Evolutionary conservation across 108 stramenopile species (phyloP), one percentile per base, ranked within the genome.

Genomic region (Stephanodiscus triporus): DNA sequence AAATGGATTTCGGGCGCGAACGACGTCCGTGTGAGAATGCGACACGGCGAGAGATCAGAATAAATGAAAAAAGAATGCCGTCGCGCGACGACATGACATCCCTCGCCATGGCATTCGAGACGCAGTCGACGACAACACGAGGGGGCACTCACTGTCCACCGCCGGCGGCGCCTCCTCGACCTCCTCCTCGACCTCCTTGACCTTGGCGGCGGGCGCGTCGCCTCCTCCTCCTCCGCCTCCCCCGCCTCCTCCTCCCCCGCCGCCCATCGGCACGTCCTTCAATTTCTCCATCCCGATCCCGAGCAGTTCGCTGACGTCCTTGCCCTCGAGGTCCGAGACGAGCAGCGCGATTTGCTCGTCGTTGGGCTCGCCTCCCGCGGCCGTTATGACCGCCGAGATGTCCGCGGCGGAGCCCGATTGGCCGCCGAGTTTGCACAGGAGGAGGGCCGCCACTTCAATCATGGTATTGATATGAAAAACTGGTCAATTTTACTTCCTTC

Each of bases 181-280:
- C 40, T 66, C 83, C 38, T 76, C 72, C 32, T 76, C 80, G 47
- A 72, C 76, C 49, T 73, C 80, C 54, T 81, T 79, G 29, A 37
- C 72, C 30, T 13, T 72, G 19, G 75, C 80, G 8, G 66, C 85
- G 7, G 38, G 65, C 34, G 42, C 78, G 23, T 23, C 77, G 9
- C 36, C 81, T 30, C 48, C 81, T 63, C 66, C 84, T 26, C 55
- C 84, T 9, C 50, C 84, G 20, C 69, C 83, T 3, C 91, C 92
- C 19, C 91, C 92, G 16, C 89, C 95, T 26, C 70, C 84, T 10
- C 91, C 92, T 56, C 89, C 92, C 6, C 89, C 92, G n/a, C 65
- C 95, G 59, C 95, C 95, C 84, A 96, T 87, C 40, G 92, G 92
- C 17, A 96, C 91, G 84, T 96, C 92, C 90, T 96, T 96, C 77